Evolutionary conservation across 176 grass and related monocot genomes (phyloP), one percentile per base, ranked within the genome.

Genomic region (Bolboschoenus planiculmis): DNA sequence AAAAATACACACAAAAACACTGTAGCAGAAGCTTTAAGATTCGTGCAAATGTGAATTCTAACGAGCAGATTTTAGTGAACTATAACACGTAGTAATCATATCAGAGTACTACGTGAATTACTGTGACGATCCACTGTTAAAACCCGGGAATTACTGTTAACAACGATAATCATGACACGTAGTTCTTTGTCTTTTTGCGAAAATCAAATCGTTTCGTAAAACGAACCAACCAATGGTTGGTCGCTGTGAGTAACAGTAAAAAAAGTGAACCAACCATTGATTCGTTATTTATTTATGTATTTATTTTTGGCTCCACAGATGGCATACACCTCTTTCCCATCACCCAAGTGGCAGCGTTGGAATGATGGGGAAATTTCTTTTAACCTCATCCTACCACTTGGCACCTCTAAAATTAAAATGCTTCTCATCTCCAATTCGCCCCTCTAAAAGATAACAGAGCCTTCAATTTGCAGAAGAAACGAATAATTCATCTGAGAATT

Each of bases 321-420:
- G 1, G 11, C 11, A 47, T 5, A 47, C 44, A 0, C 13, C 7
- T 42, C 16, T 4, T 26, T 27, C 29, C 44, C 50, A 35, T 56
- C 51, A 35, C 51, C 77, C 51, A 58, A 54, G 30, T 80, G 53
- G 20, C 54, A 60, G 14, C 15, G 0, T 7, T 48, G 33, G 61
- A 64, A 54, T 54, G 56, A 20, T 63, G 40, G 15, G 0, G 1
- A 2, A 7, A 33, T 82, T 2, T 82, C 79, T 50, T 82, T 82
- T 33, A 82, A 82, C 39, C 23, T 66, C 39, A 66, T 14, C 58
- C 80, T 63, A 61, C 80, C 80, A 82, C 59, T 15, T 82, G 80
- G 56, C 37, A 82, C 24, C 59, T 39, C 20, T 67, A 78, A 51
- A 56, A 44, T 56, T 53, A 34, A 35, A 78, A 9, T 78, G 10